A percentile compares a stretch with the other conserved stretches of the same genome.
These are phyloP conservation scores for Seminavis robusta DNA, from an alignment of 108 stramenopile species.

Conservation along the genomic window DNA sequence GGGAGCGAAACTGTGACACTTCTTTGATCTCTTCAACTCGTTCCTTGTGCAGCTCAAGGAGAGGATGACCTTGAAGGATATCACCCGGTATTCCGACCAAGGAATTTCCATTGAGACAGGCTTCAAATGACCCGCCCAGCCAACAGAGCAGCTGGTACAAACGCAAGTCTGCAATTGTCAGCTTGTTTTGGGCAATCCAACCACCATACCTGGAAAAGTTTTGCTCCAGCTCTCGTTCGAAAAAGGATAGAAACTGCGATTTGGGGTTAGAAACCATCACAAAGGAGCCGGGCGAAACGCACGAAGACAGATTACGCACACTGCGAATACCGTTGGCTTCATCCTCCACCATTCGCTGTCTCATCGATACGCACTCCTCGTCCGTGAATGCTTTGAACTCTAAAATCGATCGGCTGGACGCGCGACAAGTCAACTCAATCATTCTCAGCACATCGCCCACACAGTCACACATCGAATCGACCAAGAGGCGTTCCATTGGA, in stretches of 20 bases:
- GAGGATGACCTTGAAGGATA: slow-evolving; percentile 9
- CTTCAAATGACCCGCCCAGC: background rate
- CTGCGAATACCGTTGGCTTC: background rate
- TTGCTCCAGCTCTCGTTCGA: background rate
- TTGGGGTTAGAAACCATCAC: too few species aligned
- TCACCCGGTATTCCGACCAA: slow-evolving; percentile 14
- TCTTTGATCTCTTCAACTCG: slow-evolving; percentile 9
- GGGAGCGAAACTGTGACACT: slow-evolving; percentile 1
- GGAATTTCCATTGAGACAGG: too few species aligned
- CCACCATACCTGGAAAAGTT: too few species aligned
- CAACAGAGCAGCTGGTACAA: background rate
- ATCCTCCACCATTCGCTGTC: slow-evolving; percentile 2
- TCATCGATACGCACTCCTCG: slow-evolving; percentile 6
- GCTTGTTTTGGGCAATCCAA: background rate
- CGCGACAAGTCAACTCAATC: background rate
- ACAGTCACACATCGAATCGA: slow-evolving; percentile 12
- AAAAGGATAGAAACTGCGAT: background rate
- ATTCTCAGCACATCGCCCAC: background rate
- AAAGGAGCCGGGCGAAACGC: too few species aligned
- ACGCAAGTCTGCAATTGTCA: background rate
- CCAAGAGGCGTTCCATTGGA: slow-evolving; percentile 13
- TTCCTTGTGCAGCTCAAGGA: background rate
- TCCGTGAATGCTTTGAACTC: background rate
- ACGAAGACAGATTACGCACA: too few species aligned
- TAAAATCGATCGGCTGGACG: background rate